phyloP scores from a whole-genome alignment of 345 rosid species.

The Corchorus capsularis region DNA sequence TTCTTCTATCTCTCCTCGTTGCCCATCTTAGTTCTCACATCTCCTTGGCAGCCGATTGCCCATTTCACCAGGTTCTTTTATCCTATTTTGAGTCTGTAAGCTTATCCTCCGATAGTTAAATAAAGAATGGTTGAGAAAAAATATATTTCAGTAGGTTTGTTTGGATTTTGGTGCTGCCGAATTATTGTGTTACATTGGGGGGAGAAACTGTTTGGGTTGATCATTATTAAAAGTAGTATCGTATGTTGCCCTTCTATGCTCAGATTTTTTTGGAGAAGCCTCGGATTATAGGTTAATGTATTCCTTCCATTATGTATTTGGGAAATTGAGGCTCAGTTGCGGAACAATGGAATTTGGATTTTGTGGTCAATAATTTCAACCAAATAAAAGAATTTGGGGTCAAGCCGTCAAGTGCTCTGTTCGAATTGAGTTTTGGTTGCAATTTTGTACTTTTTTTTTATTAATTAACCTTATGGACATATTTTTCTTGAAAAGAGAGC shows the following conservation, averaged over 20 bases:
- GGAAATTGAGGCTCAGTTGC: background rate
- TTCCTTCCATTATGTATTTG: background rate
- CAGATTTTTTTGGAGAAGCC: background rate
- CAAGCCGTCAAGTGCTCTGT: background rate
- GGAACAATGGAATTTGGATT: background rate
- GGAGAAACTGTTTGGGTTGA: background rate
- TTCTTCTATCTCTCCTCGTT: too few relatives aligned
- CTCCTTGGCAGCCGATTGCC: too few relatives aligned
- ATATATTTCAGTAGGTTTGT: background rate
- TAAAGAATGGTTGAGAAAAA: conserved; percentile 2
- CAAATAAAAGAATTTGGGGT: too few relatives aligned
- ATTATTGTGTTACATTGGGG: background rate
- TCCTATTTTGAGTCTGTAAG: background rate
- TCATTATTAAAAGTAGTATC: background rate
- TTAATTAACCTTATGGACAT: background rate
- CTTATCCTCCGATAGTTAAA: background rate
- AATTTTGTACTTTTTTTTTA: background rate
- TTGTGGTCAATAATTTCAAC: too few relatives aligned
- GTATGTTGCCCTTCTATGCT: background rate
- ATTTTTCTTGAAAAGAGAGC: background rate
- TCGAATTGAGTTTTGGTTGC: background rate
- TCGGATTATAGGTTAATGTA: background rate
- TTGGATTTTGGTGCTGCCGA: background rate
- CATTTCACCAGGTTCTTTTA: too few relatives aligned
- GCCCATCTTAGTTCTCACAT: too few relatives aligned